These are phyloP conservation scores for Eucalyptus marginata DNA, from an alignment of 345 rosid species.

Conservation along the genomic window DNA sequence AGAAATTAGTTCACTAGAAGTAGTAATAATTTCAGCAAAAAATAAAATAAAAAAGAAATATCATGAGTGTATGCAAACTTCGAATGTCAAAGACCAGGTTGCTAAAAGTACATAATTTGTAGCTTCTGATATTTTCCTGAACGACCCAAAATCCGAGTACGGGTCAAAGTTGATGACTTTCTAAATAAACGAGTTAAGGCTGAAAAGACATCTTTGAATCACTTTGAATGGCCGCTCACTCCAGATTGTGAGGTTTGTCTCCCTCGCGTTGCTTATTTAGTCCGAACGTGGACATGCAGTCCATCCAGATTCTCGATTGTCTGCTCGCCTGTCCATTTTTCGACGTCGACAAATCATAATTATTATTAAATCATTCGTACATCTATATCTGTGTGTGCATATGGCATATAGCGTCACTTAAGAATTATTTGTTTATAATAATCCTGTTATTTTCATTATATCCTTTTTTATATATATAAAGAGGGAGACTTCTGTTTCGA, in stretches of 20 bases:
- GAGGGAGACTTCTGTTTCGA: neutral
- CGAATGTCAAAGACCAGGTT: neutral
- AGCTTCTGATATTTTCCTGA: neutral
- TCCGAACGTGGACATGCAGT: neutral
- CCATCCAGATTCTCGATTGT: neutral
- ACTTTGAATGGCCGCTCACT: neutral
- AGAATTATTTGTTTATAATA: neutral
- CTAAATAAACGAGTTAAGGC: neutral
- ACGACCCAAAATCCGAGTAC: neutral
- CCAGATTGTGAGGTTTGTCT: neutral
- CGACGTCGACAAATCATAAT: neutral
- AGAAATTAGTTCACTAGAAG: neutral
- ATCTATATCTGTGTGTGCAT: neutral
- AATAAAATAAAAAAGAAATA: neutral
- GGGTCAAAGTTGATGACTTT: neutral
- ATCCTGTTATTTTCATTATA: neutral
- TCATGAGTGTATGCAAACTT: neutral
- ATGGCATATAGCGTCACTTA: rapidly evolving
- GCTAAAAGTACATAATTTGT: neutral
- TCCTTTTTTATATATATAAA: neutral
- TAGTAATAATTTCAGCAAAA: neutral
- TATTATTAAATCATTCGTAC: neutral
- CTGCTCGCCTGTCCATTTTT: neutral
- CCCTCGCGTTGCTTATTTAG: neutral
- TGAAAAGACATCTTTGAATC: neutral